Evolutionary conservation across 306 rosid genomes (phyloP), one percentile per base, ranked within the genome.

Genomic region (Cucumis cinereus): DNA sequence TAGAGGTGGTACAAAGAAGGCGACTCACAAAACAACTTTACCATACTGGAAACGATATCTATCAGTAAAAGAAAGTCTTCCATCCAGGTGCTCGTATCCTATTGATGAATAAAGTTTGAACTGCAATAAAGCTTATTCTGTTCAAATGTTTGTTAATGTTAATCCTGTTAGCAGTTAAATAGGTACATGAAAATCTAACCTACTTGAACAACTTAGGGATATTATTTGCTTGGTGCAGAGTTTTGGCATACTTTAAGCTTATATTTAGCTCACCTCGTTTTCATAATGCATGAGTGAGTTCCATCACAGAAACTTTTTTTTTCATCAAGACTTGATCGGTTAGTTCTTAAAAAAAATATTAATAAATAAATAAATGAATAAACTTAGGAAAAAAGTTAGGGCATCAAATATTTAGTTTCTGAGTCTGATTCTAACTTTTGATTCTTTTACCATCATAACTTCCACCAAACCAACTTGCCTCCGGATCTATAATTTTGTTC

Each of bases 1-100:
- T 77, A 93, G 79, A 84, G 91, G 92, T n/a, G 96, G 98, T 56
- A 80, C 89, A 15, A 88, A 88, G 75, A 91, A 88, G 89, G 92
- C 91, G 68, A 90, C 83, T 77, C 94, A 85, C 77, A 93, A 90
- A 87, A 85, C 96, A 78, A 91, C 98, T 49, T 74, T 91, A 81
- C 85, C 68, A 57, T 87, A 80, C 83, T 93, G 98, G 98, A 85
- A 86, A 79, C 81, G 83, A 17, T 93, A 93, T 80, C 85, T 90
- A 38, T 76, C 87, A 4, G 90, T 88, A 56, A 91, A 87, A 84
- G 96, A 88, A 85, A 85, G 80, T 80, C 89, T 90, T 77, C 89
- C 91, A 17, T 77, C 84, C 79, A 91, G 97, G 98, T 87, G 73
- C 66, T 79, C 79, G 73, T 75, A 80, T 63, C 40, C 79, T 79